These are phyloP conservation scores for Apiotrichum veenhuisii DNA, from an alignment of 1,284 basidiomycete species.

Conservation along the genomic window DNA sequence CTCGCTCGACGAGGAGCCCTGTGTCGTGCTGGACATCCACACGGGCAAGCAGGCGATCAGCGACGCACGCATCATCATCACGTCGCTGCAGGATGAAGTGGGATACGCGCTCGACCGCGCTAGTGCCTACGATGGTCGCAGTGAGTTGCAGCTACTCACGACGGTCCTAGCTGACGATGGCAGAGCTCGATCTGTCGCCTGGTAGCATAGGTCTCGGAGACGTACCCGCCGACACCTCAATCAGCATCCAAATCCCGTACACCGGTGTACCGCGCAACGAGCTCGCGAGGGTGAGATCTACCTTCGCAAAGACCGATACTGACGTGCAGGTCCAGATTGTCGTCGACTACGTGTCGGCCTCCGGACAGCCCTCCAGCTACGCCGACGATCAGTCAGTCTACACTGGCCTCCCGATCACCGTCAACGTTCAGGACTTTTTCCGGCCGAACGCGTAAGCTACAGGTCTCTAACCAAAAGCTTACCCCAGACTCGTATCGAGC, in stretches of 20 bases:
- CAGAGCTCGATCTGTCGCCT: conserved; percentile 7
- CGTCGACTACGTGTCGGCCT: conserved; percentile 22
- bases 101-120: conserved; percentile 21
- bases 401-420: conserved; percentile 47
- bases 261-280: conserved; percentile 32
- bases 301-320: neutral
- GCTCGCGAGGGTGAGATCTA: conserved; percentile 22
- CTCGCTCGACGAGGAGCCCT: conserved; percentile 34
- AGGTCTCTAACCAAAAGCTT: neutral
- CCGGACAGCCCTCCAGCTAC: conserved; percentile 13
- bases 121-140: conserved; percentile 7
- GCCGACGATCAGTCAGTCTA: conserved; percentile 34
- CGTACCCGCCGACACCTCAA: conserved; percentile 10
- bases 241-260: conserved; percentile 30
- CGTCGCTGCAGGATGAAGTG: conserved; percentile 25
- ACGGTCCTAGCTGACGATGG: neutral
- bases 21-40: conserved; percentile 31
- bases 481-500: conserved; percentile 44
- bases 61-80: conserved; percentile 18
- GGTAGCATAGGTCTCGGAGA: conserved; percentile 20
- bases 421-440: conserved; percentile 53
- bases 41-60: conserved; percentile 20
- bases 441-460: conserved; percentile 40
- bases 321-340: conserved; percentile 28
- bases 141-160: neutral